Percentiles rank a stretch among this genome's conserved stretches.
Conservation (phyloP, 306 rosid genomes). For the Coriaria nepalensis region DNA sequence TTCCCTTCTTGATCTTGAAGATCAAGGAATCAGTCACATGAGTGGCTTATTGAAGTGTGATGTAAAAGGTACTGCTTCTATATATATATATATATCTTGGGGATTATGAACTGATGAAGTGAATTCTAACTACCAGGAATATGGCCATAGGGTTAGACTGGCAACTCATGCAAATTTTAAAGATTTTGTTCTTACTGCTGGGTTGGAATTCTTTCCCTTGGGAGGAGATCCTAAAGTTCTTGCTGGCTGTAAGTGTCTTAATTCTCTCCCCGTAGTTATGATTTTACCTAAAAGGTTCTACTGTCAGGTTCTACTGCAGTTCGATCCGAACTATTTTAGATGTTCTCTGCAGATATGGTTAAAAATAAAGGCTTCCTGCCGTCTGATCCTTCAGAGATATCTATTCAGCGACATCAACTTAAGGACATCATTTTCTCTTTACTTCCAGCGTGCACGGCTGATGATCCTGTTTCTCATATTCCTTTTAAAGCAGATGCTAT, state of each 20-base stretch:
- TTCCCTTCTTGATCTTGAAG: too few species aligned
- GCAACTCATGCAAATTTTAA: slow-evolving; percentile 89
- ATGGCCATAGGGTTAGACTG: slow-evolving; percentile 85
- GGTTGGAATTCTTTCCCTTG: slow-evolving; percentile 84
- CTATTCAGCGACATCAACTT: slow-evolving; percentile 64
- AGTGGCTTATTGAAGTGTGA: too few species aligned
- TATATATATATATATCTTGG: too few species aligned
- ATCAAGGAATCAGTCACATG: too few species aligned
- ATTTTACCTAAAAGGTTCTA: not conserved
- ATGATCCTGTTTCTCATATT: slow-evolving; percentile 47
- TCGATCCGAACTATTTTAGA: slow-evolving; percentile 3
- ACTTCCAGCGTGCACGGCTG: slow-evolving; percentile 69
- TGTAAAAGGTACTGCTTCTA: too few species aligned
- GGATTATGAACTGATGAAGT: not conserved
- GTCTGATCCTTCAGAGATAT: slow-evolving; percentile 84
- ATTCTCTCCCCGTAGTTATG: not conserved
- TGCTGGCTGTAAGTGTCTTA: slow-evolving; percentile 75
- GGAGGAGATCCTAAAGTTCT: slow-evolving; percentile 99
- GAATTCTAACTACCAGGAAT: slow-evolving; percentile 47
- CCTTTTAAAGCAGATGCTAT: slow-evolving; percentile 69
- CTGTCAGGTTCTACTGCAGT: not conserved
- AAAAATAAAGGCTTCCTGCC: slow-evolving; percentile 96
- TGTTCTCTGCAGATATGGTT: slow-evolving; percentile 72
- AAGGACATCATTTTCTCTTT: slow-evolving; percentile 54
- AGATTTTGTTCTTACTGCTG: slow-evolving; percentile 71